phyloP scores from a whole-genome alignment of 345 rosid species.

The Citropsis articulata region DNA sequence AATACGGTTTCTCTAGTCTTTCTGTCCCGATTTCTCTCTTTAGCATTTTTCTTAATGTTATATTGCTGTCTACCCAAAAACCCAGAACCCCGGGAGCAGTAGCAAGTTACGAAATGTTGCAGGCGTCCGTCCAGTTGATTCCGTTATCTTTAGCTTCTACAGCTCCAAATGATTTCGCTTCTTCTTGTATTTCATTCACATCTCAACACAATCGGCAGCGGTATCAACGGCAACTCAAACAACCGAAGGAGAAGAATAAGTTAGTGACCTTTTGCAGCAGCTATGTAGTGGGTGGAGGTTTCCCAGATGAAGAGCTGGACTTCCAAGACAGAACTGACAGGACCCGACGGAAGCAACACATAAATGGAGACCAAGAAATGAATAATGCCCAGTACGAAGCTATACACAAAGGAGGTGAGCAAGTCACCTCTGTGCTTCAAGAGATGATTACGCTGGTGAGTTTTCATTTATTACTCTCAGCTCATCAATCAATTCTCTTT shows the following conservation, averaged over 20 bases:
- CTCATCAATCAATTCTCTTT: neutral
- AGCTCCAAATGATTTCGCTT: neutral
- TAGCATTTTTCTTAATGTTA: too few relatives aligned
- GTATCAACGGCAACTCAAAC: slow-evolving; percentile 18
- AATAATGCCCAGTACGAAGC: slow-evolving; percentile 62
- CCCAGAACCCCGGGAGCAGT: slow-evolving; percentile 12
- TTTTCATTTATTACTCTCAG: neutral
- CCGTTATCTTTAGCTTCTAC: slow-evolving; percentile 1
- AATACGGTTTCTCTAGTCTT: too few relatives aligned
- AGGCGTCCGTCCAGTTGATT: slow-evolving; percentile 6
- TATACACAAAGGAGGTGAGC: slow-evolving; percentile 89
- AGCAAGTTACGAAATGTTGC: slow-evolving; percentile 26
- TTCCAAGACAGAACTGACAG: slow-evolving; percentile 18
- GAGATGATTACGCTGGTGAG: slow-evolving; percentile 84
- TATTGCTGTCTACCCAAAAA: slow-evolving; percentile 1
- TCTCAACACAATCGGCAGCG: neutral
- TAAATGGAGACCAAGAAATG: slow-evolving; percentile 32
- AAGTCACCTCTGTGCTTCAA: slow-evolving; percentile 84
- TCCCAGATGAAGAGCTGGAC: slow-evolving; percentile 46
- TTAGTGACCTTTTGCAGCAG: slow-evolving; percentile 32
- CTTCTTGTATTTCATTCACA: slow-evolving; percentile 12
- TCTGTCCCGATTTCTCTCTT: too few relatives aligned
- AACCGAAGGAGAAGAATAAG: slow-evolving; percentile 22
- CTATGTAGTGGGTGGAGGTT: slow-evolving; percentile 75
- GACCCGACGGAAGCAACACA: slow-evolving; percentile 23